Evolutionary conservation across 2,329 filamentous ascomycete species (phyloP), one percentile per base, ranked within the genome.

Genomic region (Graphilbum ipis-grandicollis): DNA sequence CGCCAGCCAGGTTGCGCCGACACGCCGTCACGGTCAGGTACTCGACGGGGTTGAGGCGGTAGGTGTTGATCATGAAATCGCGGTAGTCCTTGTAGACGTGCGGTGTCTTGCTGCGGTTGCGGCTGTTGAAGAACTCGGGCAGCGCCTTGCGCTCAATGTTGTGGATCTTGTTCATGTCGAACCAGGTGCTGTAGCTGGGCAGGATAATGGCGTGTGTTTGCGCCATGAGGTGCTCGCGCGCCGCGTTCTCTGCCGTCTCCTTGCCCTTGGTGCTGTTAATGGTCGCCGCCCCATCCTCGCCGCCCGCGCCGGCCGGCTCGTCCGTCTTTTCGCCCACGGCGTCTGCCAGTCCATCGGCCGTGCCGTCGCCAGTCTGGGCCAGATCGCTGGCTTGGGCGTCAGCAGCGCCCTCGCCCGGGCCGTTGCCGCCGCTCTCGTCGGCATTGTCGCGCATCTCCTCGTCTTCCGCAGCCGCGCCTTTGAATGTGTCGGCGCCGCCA

Each of bases 51-150:
- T 96, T 98, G 39, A 98, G 64, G 28, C 90, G 79, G 59, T 98
- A 98, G 13, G 90, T 96, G 62, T 98, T 98, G 62, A 98, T 85
- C 90, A 98, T 98, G 54, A 98, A 98, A 53, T 98, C 90, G 48
- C 90, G 79, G 58, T 98, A 98, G 54, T 98, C 90, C 59, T 96
- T 96, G 65, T 98, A 98, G 18, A 96, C 83, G 34, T 85, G 78
- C 1, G 85, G 80, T 0, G 90, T 98, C 63, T 98, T 98, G 74
- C 90, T 96, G 50, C 90, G 79, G 59, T 98, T 98, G 41, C 90
- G 75, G 56, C 76, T 88, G 63, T 98, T 98, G 71, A 98, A 98
- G 61, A 96, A 98, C 56, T 98, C 90, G 17, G 88, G 85, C 46
- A 98, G 68, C 8, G 85, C 85, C 58, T 94, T 98, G 53, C 79